These are phyloP conservation scores for Blepharisma stoltei DNA, from an alignment of 73 alveolate genomes.

Conservation along the genomic window DNA sequence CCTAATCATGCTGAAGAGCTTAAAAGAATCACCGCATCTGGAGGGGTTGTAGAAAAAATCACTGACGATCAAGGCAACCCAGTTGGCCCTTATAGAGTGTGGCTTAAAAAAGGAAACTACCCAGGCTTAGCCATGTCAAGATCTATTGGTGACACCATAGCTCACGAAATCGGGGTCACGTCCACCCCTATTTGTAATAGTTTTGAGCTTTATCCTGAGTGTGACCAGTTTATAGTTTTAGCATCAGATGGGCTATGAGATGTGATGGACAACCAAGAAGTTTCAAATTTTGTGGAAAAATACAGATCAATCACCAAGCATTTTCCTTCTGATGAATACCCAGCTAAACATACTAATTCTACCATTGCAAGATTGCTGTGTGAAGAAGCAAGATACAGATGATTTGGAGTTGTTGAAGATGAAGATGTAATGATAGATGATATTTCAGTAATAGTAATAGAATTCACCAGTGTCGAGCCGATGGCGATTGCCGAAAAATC, in stretches of 20 bases:
- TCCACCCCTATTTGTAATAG: constrained; percentile 53
- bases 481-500: too few species aligned
- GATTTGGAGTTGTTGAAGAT: too few species aligned
- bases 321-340: too few species aligned
- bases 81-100: constrained; percentile 48
- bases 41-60: constrained; percentile 57
- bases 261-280: constrained; percentile 1
- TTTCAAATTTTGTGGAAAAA: constrained; percentile 11
- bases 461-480: too few species aligned
- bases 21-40: constrained; percentile 59
- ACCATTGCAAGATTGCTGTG: too few species aligned
- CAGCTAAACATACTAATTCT: too few species aligned
- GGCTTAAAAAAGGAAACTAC: constrained; percentile 46
- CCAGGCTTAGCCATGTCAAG: constrained; percentile 67
- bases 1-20: constrained; percentile 49
- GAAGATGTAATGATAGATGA: too few species aligned
- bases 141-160: constrained; percentile 56
- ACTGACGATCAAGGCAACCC: constrained; percentile 50
- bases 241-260: constrained; percentile 58
- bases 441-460: too few species aligned
- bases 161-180: constrained; percentile 62
- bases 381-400: too few species aligned
- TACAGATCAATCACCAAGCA: background rate
- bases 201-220: constrained; percentile 47
- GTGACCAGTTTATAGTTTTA: constrained; percentile 62